Base-by-base conservation (phyloP, 495 filamentous ascomycete genomes). In the Hamigera avellanea region DNA sequence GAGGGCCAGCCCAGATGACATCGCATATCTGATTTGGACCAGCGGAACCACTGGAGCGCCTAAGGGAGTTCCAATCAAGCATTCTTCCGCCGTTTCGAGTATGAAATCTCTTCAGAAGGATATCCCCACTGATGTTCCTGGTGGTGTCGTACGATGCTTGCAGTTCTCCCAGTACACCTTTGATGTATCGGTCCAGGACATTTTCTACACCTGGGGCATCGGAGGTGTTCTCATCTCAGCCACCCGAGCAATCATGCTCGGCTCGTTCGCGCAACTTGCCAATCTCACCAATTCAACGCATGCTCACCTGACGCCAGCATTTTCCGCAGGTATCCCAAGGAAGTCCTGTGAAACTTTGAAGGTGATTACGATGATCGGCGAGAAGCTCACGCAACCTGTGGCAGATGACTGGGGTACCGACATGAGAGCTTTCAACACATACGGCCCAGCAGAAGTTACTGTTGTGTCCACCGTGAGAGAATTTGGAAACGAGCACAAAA, bases 331-430 rank as follows among this genome's bases (percentile, higher is more conserved):
- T 8, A 38, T 62, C 14, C 39, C 46, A 1, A 38, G 59, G 33
- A 39, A 53, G 18, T 32, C 25, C 25, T 62, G 58, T 36, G 42
- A 51, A 19, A 62, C 51, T 1, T 42, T 62, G 2, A 43, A 57
- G 18, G 87, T 95, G 54, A 93, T 95, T 80, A 94, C 86, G 19
- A 91, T 85, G 37, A 95, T 95, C 51, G 87, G 87, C 33, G 87
- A 95, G 74, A 93, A 93, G 67, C 68, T 95, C 58, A 93, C 87
- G n/a, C 58, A 56, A 26, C 14, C 37, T 36, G 56, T 62, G 12
- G 58, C 58, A 12, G 56, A 62, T 34, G 58, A 62, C 28, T 62
- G 58, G 58, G 51, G 58, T 14, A 46, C 42, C 4, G 26, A 56
- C 35, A 51, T 52, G 42, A 49, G 50, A 13, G 48, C 49, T 6